These are phyloP conservation scores for Ogataea haglerorum DNA, from an alignment of 805 yeast genomes.

Conservation along the genomic window DNA sequence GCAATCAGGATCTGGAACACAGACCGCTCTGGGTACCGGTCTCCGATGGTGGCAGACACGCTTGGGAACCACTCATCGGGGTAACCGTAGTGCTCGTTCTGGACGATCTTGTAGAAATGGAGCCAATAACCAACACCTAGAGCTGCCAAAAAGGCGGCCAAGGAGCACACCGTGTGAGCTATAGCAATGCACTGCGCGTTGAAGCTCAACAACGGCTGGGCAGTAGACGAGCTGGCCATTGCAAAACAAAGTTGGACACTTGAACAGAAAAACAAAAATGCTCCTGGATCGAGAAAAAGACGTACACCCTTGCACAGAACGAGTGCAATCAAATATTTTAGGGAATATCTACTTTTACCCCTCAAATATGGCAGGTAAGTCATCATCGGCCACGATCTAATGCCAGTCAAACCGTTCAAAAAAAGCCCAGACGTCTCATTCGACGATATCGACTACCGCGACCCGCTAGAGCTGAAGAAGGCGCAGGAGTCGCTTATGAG, in stretches of 20 bases:
- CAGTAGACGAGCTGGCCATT: constrained; percentile 11
- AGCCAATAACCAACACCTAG: constrained; percentile 67
- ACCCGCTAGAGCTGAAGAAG: constrained; percentile 54
- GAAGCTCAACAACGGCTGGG: constrained; percentile 32
- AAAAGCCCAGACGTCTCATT: constrained; percentile 72
- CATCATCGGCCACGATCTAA: background rate
- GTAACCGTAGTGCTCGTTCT: constrained; percentile 81
- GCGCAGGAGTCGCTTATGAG: constrained; percentile 79
- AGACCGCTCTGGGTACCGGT: constrained; percentile 92
- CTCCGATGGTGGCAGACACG: constrained; percentile 96
- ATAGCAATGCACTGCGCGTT: constrained; percentile 67
- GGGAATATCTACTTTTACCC: constrained; percentile 2
- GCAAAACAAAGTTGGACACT: constrained; percentile 3
- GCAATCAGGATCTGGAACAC: constrained; percentile 90
- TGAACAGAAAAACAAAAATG: constrained; percentile 7
- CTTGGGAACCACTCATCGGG: constrained; percentile 99
- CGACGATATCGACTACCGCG: constrained; percentile 75
- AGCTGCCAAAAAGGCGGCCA: constrained; percentile 72
- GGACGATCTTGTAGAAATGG: constrained; percentile 85
- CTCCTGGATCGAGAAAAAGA: background rate
- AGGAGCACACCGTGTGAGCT: constrained; percentile 71
- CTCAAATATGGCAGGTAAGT: constrained; percentile 9
- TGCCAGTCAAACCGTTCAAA: constrained; percentile 17
- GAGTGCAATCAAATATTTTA: too few species aligned
- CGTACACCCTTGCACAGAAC: constrained; percentile 1